Conservation (phyloP, 164 flowering plant species). For the Stephania yunnanensis region DNA sequence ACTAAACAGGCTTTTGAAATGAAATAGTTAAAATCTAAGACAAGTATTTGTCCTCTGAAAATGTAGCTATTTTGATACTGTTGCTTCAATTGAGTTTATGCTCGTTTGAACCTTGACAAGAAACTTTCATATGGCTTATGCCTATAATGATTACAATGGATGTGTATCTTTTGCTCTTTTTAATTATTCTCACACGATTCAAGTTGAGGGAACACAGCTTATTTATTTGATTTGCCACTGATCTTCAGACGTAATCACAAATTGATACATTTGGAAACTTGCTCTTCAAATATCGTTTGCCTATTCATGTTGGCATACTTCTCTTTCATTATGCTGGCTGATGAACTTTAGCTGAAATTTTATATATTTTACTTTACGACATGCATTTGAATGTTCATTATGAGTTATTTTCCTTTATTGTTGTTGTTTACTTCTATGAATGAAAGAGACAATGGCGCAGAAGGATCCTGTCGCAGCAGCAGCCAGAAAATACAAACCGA, state of each 20-base stretch:
- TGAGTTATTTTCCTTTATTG: neutral
- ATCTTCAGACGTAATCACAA: neutral
- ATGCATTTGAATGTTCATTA: neutral
- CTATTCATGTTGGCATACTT: neutral
- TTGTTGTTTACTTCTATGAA: constrained; percentile 3
- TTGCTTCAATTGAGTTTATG: too few species aligned
- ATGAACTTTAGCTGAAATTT: neutral
- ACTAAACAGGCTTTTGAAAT: too few species aligned
- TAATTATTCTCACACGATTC: neutral
- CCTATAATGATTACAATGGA: neutral
- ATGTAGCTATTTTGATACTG: too few species aligned
- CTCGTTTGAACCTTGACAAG: neutral
- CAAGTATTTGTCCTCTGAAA: too few species aligned
- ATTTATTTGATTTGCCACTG: neutral
- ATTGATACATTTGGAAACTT: neutral
- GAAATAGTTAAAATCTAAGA: too few species aligned
- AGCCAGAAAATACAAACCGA: constrained; percentile 82
- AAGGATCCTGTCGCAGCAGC: constrained; percentile 89
- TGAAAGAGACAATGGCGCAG: constrained; percentile 59
- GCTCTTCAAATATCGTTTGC: neutral
- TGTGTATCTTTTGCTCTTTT: constrained; percentile 1
- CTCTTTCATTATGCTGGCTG: neutral
- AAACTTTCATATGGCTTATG: neutral
- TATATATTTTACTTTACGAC: neutral
- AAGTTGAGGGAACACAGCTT: neutral